Evolutionary conservation across 176 grass and related monocot genomes (phyloP), one percentile per base, ranked within the genome.

Genomic region (Juncus effusus): DNA sequence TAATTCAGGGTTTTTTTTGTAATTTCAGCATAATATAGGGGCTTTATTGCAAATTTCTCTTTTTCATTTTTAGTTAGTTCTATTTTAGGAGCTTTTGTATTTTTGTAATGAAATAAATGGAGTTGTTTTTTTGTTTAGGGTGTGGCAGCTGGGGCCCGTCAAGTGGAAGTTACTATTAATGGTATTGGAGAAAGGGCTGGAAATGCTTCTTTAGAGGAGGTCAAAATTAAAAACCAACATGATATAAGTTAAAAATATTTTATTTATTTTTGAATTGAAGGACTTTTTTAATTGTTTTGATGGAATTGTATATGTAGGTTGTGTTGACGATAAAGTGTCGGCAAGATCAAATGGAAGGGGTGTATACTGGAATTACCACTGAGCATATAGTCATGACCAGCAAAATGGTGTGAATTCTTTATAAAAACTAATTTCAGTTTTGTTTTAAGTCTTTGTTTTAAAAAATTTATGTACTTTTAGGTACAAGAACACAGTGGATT

Each of bases 161-260:
- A 93, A 78, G 63, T 93, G 80, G 94, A 99, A 77, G 94, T 99
- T 56, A 99, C 94, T 82, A 75, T 99, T 13, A 99, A 99, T 80
- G 94, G 94, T 69, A 99, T 93, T 10, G 94, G 88, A 67, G 94
- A 99, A 70, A 99, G 94, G 80, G 94, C 94, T 7, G 88, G 94
- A 66, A 99, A 99, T 85, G 94, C 94, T 82, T 93, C 94, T 59
- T 82, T 99, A 59, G 94, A 99, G 67, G 94, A 99, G 88, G 94
- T 92, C 44, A 9, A 47, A 47, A 47, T 6, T 1, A 47, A 47
- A 47, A 47, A 47, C 9, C 9, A 47, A 47, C 6, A 47, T 28
- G 19, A 28, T 28, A 28, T 28, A 28, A 28, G 19, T 28, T 28
- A 28, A 28, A 28, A 28, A 28, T 41, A 67, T 61, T 36, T 10